A percentile compares a stretch with the other conserved stretches of the same genome.
phyloP scores from a whole-genome alignment of 1,284 basidiomycete species.

The Puccinia horiana region DNA sequence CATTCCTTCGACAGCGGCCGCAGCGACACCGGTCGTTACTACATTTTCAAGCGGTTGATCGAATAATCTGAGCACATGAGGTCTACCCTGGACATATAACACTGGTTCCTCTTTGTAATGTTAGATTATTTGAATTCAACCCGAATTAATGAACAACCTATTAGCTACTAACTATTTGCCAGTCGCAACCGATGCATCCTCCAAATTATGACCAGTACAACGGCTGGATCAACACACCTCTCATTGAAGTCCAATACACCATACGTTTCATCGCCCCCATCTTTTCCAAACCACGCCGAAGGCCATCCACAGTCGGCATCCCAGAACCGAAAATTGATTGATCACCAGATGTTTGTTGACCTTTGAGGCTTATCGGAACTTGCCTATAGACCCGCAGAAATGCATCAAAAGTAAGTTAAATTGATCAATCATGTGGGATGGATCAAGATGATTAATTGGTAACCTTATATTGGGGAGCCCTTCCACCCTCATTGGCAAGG shows the following conservation, averaged over 20 bases:
- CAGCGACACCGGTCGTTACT: constrained; percentile 85
- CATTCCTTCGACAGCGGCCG: constrained; percentile 88
- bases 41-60: constrained; percentile 88
- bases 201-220: background rate
- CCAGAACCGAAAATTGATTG: constrained; percentile 45
- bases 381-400: constrained; percentile 26
- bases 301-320: constrained; percentile 61
- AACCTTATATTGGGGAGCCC: constrained; percentile 50
- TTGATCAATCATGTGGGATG: background rate
- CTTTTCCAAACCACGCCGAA: constrained; percentile 76
- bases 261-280: constrained; percentile 76
- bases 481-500: constrained; percentile 63
- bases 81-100: constrained; percentile 68
- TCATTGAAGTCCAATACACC: constrained; percentile 85
- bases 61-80: constrained; percentile 88
- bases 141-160: background rate
- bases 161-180: background rate
- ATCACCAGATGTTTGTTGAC: constrained; percentile 7
- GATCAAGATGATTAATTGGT: background rate
- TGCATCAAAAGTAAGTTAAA: background rate
- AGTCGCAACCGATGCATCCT: background rate
- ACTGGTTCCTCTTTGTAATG: constrained; percentile 48
- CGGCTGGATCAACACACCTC: constrained; percentile 61
- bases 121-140: background rate
- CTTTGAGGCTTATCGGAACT: constrained; percentile 40